Evolutionary conservation across 345 rosid species (phyloP), one percentile per base, ranked within the genome.

Genomic region (Lepidium didymum): DNA sequence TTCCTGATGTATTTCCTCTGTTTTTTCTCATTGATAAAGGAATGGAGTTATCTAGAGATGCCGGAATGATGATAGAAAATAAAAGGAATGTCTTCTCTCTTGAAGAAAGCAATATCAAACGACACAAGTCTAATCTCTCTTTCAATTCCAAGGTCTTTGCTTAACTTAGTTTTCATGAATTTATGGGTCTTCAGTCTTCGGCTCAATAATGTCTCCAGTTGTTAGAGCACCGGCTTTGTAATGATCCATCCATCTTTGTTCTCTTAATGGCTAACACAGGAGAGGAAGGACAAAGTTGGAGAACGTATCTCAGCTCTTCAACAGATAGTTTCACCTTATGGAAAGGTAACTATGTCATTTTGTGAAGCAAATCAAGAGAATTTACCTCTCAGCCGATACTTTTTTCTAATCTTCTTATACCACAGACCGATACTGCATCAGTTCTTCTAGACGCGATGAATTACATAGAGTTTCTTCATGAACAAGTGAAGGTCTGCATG

Each of bases 371-470:
- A 13, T 62, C n/a, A 29, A 60, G 21, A 73, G 29, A 36, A n/a
- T 19, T 16, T n/a, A 58, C 53, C 38, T 36, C 50, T 29, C 23
- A n/a, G 44, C 31, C 10, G 1, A 15, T 52, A 41, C 21, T 41
- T 15, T 45, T 47, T 34, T 56, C 47, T 46, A 35, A 41, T 33
- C 67, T 81, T 57, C 35, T 40, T 15, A 23, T 44, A 15, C 7
- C 63, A 75, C 96, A 90, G 98, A 92, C 99, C 0, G 99, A 94
- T 77, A 94, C 99, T 46, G 97, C 99, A 50, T 94, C 99, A 3
- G 99, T 94, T 56, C 93, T 94, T 66, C 75, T 60, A 34, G 97
- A 89, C 75, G 87, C 97, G 4, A 82, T 81, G 87, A 88, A 87
- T 8, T 94, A 94, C 85, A 94, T 94, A 45, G 85, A 65, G 69